Conservation (phyloP, 192 early-diverging fungal genomes). For the Cladochytrium replicatum region DNA sequence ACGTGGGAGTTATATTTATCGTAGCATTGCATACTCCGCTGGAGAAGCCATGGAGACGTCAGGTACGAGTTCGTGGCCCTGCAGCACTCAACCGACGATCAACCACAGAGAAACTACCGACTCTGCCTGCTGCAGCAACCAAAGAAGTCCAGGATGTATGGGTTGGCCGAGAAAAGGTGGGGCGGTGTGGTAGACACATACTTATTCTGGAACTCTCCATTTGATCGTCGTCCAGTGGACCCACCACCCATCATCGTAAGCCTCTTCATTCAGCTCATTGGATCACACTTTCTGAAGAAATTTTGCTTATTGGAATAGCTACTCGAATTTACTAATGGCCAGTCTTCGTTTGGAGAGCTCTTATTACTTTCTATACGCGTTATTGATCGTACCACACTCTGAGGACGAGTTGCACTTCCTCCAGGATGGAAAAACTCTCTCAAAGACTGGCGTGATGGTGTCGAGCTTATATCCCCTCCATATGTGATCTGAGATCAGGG, state of each 20-base stretch:
- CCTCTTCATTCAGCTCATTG: too few relatives aligned
- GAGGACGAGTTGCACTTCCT: constrained; percentile 82
- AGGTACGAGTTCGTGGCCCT: too few relatives aligned
- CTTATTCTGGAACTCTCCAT: constrained; percentile 16
- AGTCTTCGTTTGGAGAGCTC: too few relatives aligned
- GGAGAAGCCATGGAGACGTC: too few relatives aligned
- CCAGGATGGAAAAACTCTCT: constrained; percentile 78
- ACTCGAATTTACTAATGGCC: constrained; percentile 16
- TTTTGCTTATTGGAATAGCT: too few relatives aligned
- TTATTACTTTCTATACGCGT: constrained; percentile 96
- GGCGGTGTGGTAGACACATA: neutral
- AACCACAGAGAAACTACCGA: too few relatives aligned
- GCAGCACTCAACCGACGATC: too few relatives aligned
- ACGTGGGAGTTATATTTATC: too few relatives aligned
- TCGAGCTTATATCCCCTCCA: constrained; percentile 84
- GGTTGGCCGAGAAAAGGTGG: constrained; percentile 88
- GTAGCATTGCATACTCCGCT: too few relatives aligned
- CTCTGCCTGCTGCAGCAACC: too few relatives aligned
- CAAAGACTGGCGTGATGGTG: constrained; percentile 89
- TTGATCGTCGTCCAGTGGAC: constrained; percentile 69
- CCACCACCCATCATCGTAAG: constrained; percentile 63
- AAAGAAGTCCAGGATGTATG: constrained; percentile 82
- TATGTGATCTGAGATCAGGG: constrained; percentile 78
- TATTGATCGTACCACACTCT: constrained; percentile 69
- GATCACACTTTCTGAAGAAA: too few relatives aligned